Evolutionary conservation across 2,329 filamentous ascomycete species (phyloP), one percentile per base, ranked within the genome.

Genomic region (Alternaria gansuensis): DNA sequence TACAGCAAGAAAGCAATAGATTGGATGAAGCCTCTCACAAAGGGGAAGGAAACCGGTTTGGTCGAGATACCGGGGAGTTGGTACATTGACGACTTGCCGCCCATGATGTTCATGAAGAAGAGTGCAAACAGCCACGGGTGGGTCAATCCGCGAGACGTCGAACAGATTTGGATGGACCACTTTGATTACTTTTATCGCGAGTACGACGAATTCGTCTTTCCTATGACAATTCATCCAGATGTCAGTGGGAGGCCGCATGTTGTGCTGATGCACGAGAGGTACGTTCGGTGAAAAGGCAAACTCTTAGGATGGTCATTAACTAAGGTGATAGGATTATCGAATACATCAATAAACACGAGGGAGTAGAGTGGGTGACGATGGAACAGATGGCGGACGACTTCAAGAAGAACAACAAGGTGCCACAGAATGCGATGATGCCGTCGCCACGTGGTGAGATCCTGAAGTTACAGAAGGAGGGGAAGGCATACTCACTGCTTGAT

Each of bases 171-270:
- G 87, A 78, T 83, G 66, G 86, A 89, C 59, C 86, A 89, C 63
- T 90, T 90, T 59, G 84, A 88, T 66, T 92, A 91, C 76, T 91
- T 90, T 69, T 92, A 92, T 73, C 82, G 89, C 28, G 88, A 92
- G 74, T 89, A 91, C 62, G 89, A 92, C 66, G 88, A 90, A 66
- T 92, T 92, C 62, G 84, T 91, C 51, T 92, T 92, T 67, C 89
- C 90, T 0, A 89, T 92, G 75, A 92, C 90, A 0, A 88, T 92
- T 34, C 90, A 92, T 74, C 90, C 90, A 0, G 90, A 92, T 67
- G 75, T 77, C 6, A 68, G 62, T 29, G 90, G 90, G 0, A 82
- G 88, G 17, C 90, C 90, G 0, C 90, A 92, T 75, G 90, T 87
- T 0, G 67, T 92, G 28, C 78, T 91, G 6, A 91, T 92, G 89